Conservation (phyloP, 495 filamentous ascomycete genomes). For the Neurospora africana region DNA sequence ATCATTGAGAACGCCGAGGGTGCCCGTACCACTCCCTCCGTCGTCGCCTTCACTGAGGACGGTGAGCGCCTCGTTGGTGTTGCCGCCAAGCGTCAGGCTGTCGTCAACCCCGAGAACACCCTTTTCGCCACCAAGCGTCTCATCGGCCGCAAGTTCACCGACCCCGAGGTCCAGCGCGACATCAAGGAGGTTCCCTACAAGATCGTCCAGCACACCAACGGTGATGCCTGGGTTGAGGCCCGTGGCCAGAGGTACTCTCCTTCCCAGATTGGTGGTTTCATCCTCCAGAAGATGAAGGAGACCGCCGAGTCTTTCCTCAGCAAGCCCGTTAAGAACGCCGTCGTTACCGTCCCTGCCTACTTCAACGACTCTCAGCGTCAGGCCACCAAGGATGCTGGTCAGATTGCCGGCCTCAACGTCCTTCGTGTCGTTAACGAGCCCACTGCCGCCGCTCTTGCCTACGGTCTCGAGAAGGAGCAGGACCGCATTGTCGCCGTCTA, state of each 20-base stretch:
- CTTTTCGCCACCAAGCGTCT: conserved; percentile 99
- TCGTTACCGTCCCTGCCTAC: conserved; percentile 93
- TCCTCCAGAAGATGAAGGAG: conserved; percentile 98
- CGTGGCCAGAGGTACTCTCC: conserved; percentile 96
- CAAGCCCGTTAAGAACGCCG: conserved; percentile 86
- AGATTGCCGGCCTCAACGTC: conserved; percentile 91
- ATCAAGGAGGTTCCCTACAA: conserved; percentile 99
- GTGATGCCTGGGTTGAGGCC: conserved; percentile 95
- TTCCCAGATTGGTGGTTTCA: conserved; percentile 94
- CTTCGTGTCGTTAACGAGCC: conserved; percentile 96
- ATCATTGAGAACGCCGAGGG: conserved; percentile 93
- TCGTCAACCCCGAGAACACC: conserved; percentile 98
- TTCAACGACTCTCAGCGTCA: conserved; percentile 98
- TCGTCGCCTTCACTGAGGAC: conserved; percentile 93
- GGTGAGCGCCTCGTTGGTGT: conserved; percentile 97
- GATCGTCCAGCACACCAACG: conserved; percentile 96
- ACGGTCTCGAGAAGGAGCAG: conserved; percentile 87
- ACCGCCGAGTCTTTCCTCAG: conserved; percentile 85
- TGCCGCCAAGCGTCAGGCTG: conserved; percentile 95
- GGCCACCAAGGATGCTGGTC: conserved; percentile 95
- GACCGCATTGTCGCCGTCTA: conserved; percentile 91
- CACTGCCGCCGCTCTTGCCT: conserved; percentile 87
- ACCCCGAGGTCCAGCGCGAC: conserved; percentile 91
- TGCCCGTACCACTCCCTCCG: conserved; percentile 91
- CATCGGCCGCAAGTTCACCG: conserved; percentile 97